Evolutionary conservation across 805 yeast species (phyloP), one percentile per base, ranked within the genome.

Genomic region (Wickerhamomyces subpelliculosus): DNA sequence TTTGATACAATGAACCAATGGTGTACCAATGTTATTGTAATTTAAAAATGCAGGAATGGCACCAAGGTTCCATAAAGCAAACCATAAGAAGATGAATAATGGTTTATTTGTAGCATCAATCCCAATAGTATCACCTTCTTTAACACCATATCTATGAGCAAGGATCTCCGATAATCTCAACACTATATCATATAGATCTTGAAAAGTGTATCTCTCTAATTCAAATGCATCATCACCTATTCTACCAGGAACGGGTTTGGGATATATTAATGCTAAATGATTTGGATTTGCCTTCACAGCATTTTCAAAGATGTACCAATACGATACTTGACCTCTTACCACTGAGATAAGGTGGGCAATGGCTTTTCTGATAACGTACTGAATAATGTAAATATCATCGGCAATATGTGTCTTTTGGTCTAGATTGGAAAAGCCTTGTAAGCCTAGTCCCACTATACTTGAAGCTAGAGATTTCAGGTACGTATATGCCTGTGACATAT

Each of bases 41-140:
- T 89, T 89, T 51, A 90, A 64, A 49, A 90, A 83, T 1, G 95
- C 88, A 0, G 96, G 96, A 8, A 71, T 60, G 1, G 95, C 96
- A 31, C 97, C 97, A 38, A 89, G 68, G 51, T 86, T 84, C 96
- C 96, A 89, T 34, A 84, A 61, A 0, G 96, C 84, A 38, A 84
- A 69, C 95, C 96, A 85, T 29, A 84, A 55, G 38, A 88, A 70
- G 13, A 89, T 61, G 51, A 84, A 85, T 44, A 87, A 64, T 2
- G 96, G 95, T 55, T 83, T 86, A 60, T 89, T 89, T 52, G 84
- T 81, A 54, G 77, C 82, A 51, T 80, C 81, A 32, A 90, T 51
- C 0, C 84, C 94, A 33, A 90, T 75, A 9, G 78, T 71, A 46
- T 85, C 85, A 30, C 80, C 79, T 12, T 76, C 61, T 16, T 75